Base-by-base conservation (phyloP, 1,284 basidiomycete species). In the Trichosporon sp. region DNA sequence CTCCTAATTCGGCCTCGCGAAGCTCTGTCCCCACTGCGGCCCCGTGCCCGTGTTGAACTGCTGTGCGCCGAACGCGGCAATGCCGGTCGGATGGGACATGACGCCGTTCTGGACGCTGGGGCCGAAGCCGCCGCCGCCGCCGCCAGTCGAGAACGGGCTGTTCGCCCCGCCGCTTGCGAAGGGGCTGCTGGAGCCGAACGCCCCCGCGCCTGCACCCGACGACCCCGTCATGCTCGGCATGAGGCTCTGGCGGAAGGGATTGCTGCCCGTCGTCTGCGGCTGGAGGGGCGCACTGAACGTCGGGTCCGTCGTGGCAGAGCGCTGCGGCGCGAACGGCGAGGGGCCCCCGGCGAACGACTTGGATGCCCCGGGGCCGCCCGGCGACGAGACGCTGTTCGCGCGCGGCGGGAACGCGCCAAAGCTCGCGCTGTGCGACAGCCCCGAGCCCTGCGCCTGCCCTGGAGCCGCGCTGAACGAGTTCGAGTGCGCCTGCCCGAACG, bases 321-420 rank as follows among this genome's bases (percentile, higher is more conserved):
- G 80, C 18, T 88, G 88, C 35, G 92, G 89, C 44, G 93, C 93
- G 78, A 96, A 96, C 32, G 89, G 90, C 1, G 92, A 93, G 0
- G 90, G 25, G 90, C 13, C 53, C 11, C 29, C 18, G 9, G 56
- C n/a, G 27, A 32, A 60, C 9, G 51, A 31, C 29, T 60, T 60
- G 27, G n/a, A n/a, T n/a, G n/a, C n/a, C n/a, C n/a, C n/a, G n/a
- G n/a, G n/a, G n/a, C 8, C 8, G 27, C 18, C 11, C 25, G 51
- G 29, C 4, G 53, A 58, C 7, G 56, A 60, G 15, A 60, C 29
- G 29, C 56, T 60, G 29, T 60, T 60, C 11, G 27, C 18, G 15
- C 56, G 27, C 13, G 56, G 56, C 1, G 56, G 56, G 56, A 60
- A 60, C 2, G 34, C 65, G 32, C 32, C 25, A 2, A 51, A 65